These are phyloP conservation scores for Nitzschia putrida DNA, from an alignment of 108 stramenopile species.

Conservation along the genomic window DNA sequence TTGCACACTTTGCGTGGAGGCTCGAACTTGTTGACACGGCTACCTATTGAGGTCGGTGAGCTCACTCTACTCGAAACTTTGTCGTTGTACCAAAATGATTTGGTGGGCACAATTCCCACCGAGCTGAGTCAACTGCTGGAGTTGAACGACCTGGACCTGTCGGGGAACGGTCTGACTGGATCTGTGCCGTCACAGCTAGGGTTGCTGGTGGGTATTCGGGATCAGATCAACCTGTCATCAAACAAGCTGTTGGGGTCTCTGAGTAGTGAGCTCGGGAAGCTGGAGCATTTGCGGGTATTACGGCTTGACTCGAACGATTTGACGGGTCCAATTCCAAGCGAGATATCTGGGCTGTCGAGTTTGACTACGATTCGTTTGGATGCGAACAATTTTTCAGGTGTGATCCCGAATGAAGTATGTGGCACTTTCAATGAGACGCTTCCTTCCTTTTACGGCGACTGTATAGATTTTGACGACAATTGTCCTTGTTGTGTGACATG, in stretches of 20 bases:
- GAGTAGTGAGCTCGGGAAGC: slow-evolving; percentile 26
- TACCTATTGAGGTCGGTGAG: slow-evolving; percentile 50
- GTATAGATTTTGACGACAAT: slow-evolving; percentile 34
- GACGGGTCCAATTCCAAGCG: slow-evolving; percentile 35
- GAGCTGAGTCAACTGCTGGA: slow-evolving; percentile 42
- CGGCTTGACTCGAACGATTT: slow-evolving; percentile 33
- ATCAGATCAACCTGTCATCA: slow-evolving; percentile 28
- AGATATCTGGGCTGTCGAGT: slow-evolving; percentile 10
- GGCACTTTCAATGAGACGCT: slow-evolving; percentile 22
- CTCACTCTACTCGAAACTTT: slow-evolving; percentile 36
- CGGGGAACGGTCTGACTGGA: slow-evolving; percentile 20
- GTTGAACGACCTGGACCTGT: slow-evolving; percentile 11
- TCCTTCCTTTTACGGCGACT: slow-evolving; percentile 34
- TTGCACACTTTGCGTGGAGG: slow-evolving; percentile 44
- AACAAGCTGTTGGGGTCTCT: slow-evolving; percentile 29
- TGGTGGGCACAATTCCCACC: slow-evolving; percentile 56
- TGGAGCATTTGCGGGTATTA: slow-evolving; percentile 20
- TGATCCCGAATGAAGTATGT: slow-evolving; percentile 25
- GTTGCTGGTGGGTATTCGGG: slow-evolving; percentile 13
- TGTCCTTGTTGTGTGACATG: slow-evolving; percentile 43
- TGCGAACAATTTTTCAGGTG: slow-evolving; percentile 27
- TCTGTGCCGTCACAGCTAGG: slow-evolving; percentile 44
- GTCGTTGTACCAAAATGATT: slow-evolving; percentile 46
- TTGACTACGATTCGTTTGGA: slow-evolving; percentile 27
- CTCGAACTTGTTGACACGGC: slow-evolving; percentile 19